Conservation (phyloP, 2,329 filamentous ascomycete species). For the Fusarium burgessii region DNA sequence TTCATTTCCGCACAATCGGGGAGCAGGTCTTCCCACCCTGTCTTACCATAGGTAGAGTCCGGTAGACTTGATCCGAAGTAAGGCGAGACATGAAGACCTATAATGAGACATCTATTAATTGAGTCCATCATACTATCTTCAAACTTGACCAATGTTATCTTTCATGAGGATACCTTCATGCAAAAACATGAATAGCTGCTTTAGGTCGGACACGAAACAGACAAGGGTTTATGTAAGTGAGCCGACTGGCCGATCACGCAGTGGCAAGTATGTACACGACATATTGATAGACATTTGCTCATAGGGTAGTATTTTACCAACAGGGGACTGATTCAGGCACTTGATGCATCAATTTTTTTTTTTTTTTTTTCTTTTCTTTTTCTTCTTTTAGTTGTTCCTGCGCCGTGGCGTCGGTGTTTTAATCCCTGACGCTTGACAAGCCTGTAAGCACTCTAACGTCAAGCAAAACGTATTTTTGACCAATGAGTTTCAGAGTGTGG, state of each 20-base stretch:
- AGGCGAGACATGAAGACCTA: background rate
- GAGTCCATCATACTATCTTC: background rate
- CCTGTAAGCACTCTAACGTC: constrained; percentile 19
- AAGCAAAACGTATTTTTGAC: background rate
- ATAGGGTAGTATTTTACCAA: background rate
- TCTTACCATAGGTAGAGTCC: background rate
- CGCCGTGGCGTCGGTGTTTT: constrained; percentile 3
- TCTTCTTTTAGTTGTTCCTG: background rate
- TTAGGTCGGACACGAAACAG: background rate
- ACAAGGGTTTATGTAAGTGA: constrained; percentile 8
- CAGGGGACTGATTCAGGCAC: background rate
- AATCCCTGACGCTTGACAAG: background rate
- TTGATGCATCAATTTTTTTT: background rate
- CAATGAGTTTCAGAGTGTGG: constrained; percentile 1
- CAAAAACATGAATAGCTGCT: background rate
- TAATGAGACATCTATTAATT: background rate
- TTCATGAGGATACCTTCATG: background rate
- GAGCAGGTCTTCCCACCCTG: background rate
- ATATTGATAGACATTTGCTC: background rate
- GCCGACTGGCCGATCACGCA: background rate
- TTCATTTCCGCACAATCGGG: constrained; percentile 4
- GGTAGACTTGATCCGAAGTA: background rate
- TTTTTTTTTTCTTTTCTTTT: background rate
- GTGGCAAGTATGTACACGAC: background rate
- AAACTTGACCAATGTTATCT: background rate